Conservation (phyloP, 2,329 filamentous ascomycete species). For the Fusarium mundagurra region DNA sequence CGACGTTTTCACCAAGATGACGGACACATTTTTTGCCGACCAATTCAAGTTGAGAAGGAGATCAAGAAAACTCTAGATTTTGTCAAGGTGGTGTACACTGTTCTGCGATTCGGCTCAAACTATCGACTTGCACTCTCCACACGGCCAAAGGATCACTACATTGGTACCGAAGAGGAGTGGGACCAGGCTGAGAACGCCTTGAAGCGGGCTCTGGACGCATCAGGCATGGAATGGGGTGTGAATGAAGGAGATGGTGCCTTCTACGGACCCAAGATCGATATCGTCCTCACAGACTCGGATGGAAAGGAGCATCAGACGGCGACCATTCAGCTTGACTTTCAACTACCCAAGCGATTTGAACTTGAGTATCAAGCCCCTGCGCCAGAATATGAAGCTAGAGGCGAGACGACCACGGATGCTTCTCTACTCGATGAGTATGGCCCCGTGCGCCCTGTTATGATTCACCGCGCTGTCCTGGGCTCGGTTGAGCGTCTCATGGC, state of each 20-base stretch:
- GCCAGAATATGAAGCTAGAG: conserved; percentile 67
- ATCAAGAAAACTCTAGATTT: conserved; percentile 80
- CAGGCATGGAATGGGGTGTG: conserved; percentile 76
- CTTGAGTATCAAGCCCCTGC: conserved; percentile 78
- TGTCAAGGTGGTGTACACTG: conserved; percentile 75
- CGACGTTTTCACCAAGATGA: conserved; percentile 91
- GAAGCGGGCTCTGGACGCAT: conserved; percentile 65
- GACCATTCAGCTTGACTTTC: conserved; percentile 90
- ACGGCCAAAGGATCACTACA: conserved; percentile 78
- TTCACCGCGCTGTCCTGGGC: conserved; percentile 86
- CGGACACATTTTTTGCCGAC: conserved; percentile 88
- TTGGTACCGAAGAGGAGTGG: conserved; percentile 76
- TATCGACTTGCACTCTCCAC: conserved; percentile 84
- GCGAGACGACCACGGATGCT: conserved; percentile 60
- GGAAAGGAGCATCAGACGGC: conserved; percentile 91
- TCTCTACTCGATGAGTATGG: conserved; percentile 62
- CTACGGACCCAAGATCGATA: conserved; percentile 92
- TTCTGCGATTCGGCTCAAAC: conserved; percentile 71
- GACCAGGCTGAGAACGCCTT: conserved; percentile 55
- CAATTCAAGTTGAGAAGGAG: conserved; percentile 77
- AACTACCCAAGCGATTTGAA: conserved; percentile 83
- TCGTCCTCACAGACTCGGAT: conserved; percentile 80
- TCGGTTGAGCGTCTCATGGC: conserved; percentile 88
- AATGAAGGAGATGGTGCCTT: conserved; percentile 89
- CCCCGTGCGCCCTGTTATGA: conserved; percentile 76